Evolutionary conservation across 768 basidiomycete genomes (phyloP), one percentile per base, ranked within the genome.

Genomic region (Dentipellis sp.): DNA sequence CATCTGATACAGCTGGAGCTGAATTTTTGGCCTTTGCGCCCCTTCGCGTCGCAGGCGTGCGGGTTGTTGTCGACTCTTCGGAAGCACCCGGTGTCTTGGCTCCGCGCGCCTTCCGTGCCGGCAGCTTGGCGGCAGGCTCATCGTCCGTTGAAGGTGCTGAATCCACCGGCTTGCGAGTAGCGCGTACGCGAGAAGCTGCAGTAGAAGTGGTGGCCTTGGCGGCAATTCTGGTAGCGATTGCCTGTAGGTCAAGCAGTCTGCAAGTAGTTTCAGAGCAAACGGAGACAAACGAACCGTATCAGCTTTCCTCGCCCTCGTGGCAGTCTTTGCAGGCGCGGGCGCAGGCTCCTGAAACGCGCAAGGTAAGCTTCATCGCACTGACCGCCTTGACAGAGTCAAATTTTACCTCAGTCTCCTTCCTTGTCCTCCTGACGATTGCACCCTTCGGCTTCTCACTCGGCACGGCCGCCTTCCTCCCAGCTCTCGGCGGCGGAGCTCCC

Each of bases 141-240:
- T 58, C 23, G 54, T 62, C 53, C 50, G 52, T 53, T n/a, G 60
- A 57, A 29, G 29, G 29, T 29, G 29, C 29, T 29, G 29, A 29
- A 29, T 29, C 29, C 22, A 50, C 58, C 1, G 58, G 61, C 16
- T 61, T 57, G 39, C 69, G 63, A 3, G 67, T 65, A 36, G 65
- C 67, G 6, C 66, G 65, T 14, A 51, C 58, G 16, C 29, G 29
- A 6, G 29, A 29, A 3, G 29, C 29, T 29, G 29, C 29, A 29
- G 29, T 29, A 3, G 29, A 29, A 29, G 29, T 29, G 29, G 29
- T 23, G 53, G 51, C 34, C 19, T 36, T 4, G 37, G n/a, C 38
- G 52, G 57, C 12, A 46, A 19, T 5, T 36, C 29, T 10, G 53
- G 48, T 5, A 10, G 29, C 17, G 10, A 19, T 42, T 2, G n/a